Conservation (phyloP, 371 early-diverging fungal genomes). For the Apophysomyces sp. region DNA sequence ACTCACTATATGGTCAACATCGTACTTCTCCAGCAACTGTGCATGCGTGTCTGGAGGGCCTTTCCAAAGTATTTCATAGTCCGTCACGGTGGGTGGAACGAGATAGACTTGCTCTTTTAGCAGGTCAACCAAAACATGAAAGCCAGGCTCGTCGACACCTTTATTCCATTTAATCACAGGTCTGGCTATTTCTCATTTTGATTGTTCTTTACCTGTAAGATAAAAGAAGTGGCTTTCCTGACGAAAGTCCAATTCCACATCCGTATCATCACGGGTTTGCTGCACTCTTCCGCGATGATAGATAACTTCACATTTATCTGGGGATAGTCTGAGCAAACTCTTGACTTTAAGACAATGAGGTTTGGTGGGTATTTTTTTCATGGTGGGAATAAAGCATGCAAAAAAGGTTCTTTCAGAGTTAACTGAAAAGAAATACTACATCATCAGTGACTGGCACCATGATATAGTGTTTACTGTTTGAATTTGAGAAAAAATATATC, state of each 20-base stretch:
- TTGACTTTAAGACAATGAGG: conserved; percentile 23
- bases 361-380: conserved; percentile 23
- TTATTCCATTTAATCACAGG: neutral
- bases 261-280: conserved; percentile 48
- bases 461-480: no score
- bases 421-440: no score
- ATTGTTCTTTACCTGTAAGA: conserved; percentile 38
- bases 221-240: conserved; percentile 62
- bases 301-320: conserved; percentile 18
- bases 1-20: conserved; percentile 46
- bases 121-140: conserved; percentile 45
- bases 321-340: conserved; percentile 7
- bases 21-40: conserved; percentile 41
- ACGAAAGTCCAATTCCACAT: conserved; percentile 52
- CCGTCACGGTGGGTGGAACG: conserved; percentile 45
- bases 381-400: neutral
- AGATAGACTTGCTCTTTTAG: conserved; percentile 33
- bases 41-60: conserved; percentile 40
- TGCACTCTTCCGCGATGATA: conserved; percentile 34
- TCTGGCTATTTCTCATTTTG: no score
- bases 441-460: no score
- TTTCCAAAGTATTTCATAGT: conserved; percentile 50
- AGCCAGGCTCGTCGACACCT: conserved; percentile 55
- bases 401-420: no score
- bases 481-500: no score